Evolutionary conservation across 2,329 filamentous ascomycete species (phyloP), one percentile per base, ranked within the genome.

Genomic region (Escovopsis sp.): DNA sequence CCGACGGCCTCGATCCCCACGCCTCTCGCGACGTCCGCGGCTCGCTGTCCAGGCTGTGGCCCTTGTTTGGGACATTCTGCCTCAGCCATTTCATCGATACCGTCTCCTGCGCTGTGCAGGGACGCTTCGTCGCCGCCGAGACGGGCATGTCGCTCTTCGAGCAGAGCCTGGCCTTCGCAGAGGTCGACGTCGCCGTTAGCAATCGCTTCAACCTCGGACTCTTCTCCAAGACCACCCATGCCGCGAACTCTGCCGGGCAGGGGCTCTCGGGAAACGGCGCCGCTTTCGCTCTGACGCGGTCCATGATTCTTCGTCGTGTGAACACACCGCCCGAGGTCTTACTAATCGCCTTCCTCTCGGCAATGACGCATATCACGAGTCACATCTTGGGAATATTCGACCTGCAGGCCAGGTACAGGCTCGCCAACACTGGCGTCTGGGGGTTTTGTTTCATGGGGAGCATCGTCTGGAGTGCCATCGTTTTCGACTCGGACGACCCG

Each of bases 131-230:
- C 1, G 73, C 81, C 42, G 79, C 83, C 0, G 90, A 96, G 58
- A 92, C 85, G 2, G 87, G 86, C 14, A 94, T 96, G 83, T 94
- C 87, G 0, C 71, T 94, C 2, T 94, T 96, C 48, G 90, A 98
- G 53, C 87, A 94, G 51, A 94, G 87, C 0, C 66, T 98, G 8
- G 88, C 88, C 3, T 98, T 96, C 59, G 85, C 88, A 10, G 90
- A 98, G 56, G 88, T 88, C 8, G 90, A 98, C 54, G 79, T 83
- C 21, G 81, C 87, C 43, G 77, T 94, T 31, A 78, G 77, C 46
- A 82, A 78, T 44, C 81, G 86, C 34, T 70, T 94, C 12, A 79
- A 79, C 11, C 73, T 86, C 55, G 75, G 78, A 0, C 48, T 74
- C 1, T 79, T 82, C 43, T 51, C 68, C 36, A 63, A 68, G 31